Base-by-base conservation (phyloP, 768 basidiomycete genomes). In the Hortiboletus flavorubellus region DNA sequence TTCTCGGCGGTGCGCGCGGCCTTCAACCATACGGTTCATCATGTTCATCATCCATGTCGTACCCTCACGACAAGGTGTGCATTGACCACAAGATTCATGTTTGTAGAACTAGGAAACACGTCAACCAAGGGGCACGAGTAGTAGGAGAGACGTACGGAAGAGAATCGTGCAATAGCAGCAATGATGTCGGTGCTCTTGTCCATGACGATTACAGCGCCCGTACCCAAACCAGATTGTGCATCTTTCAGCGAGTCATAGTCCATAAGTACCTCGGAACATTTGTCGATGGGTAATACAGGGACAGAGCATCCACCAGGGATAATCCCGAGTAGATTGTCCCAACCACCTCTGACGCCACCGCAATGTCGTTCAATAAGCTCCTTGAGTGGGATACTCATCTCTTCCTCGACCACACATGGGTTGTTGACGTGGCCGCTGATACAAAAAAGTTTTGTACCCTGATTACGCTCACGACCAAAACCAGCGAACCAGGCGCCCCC, bases 21-120 rank as follows among this genome's bases (percentile, higher is more conserved):
- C 96, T 67, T 91, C 89, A 16, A 90, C 92, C 79, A 99, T 84
- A 45, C 96, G 87, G 70, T 93, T 83, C 96, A 99, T 99, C 93
- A 98, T 98, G 74, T 98, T 96, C 84, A 89, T 92, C 91, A 99
- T 93, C 96, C 96, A 98, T 0, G 93, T 97, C 2, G 96, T 98
- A 37, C 94, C 93, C 66, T 94, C 91, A 59, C 92, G 77, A 70
- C 93, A 96, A 4, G 94, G 93, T 11, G 93, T 95, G 65, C 95
- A 98, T 69, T 98, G 96, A 14, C 96, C 95, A 64, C 95, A 98
- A 1, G 93, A 96, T 69, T 98, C 96, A 75, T 98, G 96, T 73
- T 97, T 96, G 80, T 98, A 98, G 78, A 98, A 98, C 81, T 90
- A 58, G 30, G 49, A 3, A 46, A 40, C 14, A 16, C n/a, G 59